Percentiles rank a stretch among this genome's conserved stretches.
These are phyloP conservation scores for Rugonectria rugulosa DNA, from an alignment of 2,329 filamentous ascomycete genomes.

Conservation along the genomic window DNA sequence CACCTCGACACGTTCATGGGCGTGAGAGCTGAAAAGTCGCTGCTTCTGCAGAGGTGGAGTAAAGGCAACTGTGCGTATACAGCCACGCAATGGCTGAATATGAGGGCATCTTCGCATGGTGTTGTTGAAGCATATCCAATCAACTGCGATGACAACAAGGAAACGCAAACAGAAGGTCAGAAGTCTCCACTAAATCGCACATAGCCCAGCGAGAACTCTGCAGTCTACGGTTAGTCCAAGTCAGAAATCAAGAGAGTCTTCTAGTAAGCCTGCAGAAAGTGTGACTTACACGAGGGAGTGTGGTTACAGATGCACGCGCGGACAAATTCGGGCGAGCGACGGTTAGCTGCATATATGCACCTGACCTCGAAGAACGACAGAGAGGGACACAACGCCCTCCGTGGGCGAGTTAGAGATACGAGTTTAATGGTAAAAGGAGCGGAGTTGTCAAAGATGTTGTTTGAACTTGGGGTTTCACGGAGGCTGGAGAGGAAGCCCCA, in stretches of 20 bases:
- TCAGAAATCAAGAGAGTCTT: neutral
- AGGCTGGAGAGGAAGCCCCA: no score
- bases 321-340: no score
- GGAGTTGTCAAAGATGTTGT: no score
- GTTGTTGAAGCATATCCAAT: conserved; percentile 23
- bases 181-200: neutral
- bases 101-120: conserved; percentile 37
- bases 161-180: neutral
- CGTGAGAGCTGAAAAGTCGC: conserved; percentile 34
- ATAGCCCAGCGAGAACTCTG: neutral
- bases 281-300: neutral
- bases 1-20: conserved; percentile 52
- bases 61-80: conserved; percentile 17
- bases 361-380: no score
- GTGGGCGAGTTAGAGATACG: no score
- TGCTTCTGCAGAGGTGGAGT: neutral
- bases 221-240: neutral
- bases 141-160: neutral
- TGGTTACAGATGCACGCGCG: no score
- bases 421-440: no score
- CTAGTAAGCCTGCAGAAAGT: neutral
- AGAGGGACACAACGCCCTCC: no score
- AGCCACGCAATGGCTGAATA: conserved; percentile 21
- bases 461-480: no score
- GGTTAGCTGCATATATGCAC: no score